Evolutionary conservation across 176 grass and related monocot genomes (phyloP).

Genomic region (Hsuehochloa calcarea): DNA sequence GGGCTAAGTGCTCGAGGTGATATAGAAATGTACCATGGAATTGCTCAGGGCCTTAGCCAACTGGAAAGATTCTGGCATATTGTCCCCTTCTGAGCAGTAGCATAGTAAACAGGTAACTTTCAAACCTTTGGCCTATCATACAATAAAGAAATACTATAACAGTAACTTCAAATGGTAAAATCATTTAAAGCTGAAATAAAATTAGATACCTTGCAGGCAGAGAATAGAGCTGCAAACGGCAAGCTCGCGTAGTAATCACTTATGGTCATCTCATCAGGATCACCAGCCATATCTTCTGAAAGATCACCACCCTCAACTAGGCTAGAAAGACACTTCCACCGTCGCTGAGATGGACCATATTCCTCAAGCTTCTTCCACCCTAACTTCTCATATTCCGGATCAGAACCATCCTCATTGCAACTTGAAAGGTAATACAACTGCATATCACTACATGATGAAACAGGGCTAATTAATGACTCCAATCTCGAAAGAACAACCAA

Average conservation of each 20-base stretch:
- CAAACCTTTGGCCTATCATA: conserved; percentile 65
- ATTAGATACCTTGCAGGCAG: conserved; percentile 67
- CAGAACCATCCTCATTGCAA: conserved; percentile 60
- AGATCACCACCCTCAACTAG: conserved; percentile 51
- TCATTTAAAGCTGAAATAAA: conserved; percentile 19
- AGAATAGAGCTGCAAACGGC: conserved; percentile 69
- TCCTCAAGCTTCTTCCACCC: conserved; percentile 82
- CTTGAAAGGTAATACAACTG: conserved; percentile 88
- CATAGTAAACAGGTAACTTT: conserved; percentile 85
- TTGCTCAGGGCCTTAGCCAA: conserved; percentile 64
- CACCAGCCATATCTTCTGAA: conserved; percentile 48
- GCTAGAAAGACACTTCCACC: conserved; percentile 63
- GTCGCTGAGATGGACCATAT: conserved; percentile 63
- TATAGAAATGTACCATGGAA: conserved; percentile 59
- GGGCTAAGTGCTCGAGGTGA: background rate
- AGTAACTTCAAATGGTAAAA: conserved; percentile 20
- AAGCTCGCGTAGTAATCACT: conserved; percentile 67
- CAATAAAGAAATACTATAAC: background rate
- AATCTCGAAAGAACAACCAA: background rate
- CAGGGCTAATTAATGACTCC: background rate
- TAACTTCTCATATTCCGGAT: conserved; percentile 68
- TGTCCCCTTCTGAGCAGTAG: conserved; percentile 97
- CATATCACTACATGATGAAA: conserved; percentile 57
- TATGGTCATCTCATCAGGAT: conserved; percentile 55
- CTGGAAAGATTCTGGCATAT: conserved; percentile 90